Evolutionary conservation across 2,329 filamentous ascomycete genomes (phyloP).

Genomic region (Penicillium sumatraense): DNA sequence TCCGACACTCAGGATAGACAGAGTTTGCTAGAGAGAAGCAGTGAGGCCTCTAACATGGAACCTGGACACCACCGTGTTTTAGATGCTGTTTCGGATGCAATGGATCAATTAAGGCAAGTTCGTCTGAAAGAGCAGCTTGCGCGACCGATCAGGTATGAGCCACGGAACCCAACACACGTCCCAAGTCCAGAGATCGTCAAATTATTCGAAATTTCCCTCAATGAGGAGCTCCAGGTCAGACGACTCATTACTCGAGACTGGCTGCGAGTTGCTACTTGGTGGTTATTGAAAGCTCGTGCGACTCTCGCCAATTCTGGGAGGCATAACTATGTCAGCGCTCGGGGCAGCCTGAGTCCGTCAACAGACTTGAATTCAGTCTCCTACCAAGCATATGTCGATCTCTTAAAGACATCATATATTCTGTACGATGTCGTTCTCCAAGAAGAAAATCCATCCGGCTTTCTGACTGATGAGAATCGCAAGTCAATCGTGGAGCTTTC

Average conservation of each 20-base stretch:
- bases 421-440: slow-evolving; percentile 36
- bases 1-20: slow-evolving; percentile 11
- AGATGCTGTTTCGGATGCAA: slow-evolving; percentile 28
- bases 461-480: slow-evolving; percentile 34
- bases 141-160: slow-evolving; percentile 33
- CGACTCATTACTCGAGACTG: slow-evolving; percentile 33
- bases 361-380: slow-evolving; percentile 22
- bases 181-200: slow-evolving; percentile 25
- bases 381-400: slow-evolving; percentile 37
- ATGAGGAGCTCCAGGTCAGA: slow-evolving; percentile 27
- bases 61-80: slow-evolving; percentile 16
- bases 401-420: slow-evolving; percentile 38
- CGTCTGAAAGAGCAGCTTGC: slow-evolving; percentile 29
- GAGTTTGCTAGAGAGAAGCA: neutral
- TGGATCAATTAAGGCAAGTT: slow-evolving; percentile 31
- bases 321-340: slow-evolving; percentile 20
- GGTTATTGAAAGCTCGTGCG: slow-evolving; percentile 35
- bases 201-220: slow-evolving; percentile 24
- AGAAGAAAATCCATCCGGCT: slow-evolving; percentile 23
- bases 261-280: slow-evolving; percentile 38
- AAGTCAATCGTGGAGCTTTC: slow-evolving; percentile 37
- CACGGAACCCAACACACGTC: slow-evolving; percentile 29
- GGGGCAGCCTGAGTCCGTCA: slow-evolving; percentile 31
- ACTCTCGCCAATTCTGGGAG: slow-evolving; percentile 29
- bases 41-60: neutral